Evolutionary conservation across 805 yeast genomes (phyloP), one percentile per base, ranked within the genome.

Genomic region (Starmerella floricola): DNA sequence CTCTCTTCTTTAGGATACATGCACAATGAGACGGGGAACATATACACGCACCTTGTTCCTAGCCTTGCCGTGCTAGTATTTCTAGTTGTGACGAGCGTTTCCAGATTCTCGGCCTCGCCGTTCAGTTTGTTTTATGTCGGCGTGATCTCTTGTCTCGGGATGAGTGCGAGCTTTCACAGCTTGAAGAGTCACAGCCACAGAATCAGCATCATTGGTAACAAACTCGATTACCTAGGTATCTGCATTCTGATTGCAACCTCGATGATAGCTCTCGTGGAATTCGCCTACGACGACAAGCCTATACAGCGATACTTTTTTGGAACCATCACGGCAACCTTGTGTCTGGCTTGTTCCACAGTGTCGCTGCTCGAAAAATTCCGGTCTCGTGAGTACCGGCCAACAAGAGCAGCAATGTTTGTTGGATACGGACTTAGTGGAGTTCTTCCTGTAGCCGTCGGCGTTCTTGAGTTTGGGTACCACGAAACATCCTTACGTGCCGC

Each of bases 391-490:
- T 85, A 83, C 77, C 70, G 95, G 29, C 76, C 87, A 1, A 72
- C 73, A 43, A 65, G 96, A 40, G 88, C 95, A 0, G 49, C 69
- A 1, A 74, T 86, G 74, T 86, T 86, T 61, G 78, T 86, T 8
- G 52, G 71, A 2, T 86, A 87, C 62, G 95, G 95, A 0, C 64
- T 84, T 17, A 74, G 85, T 1, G 88, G 91, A 0, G 66, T 73
- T 0, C 59, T 84, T 4, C 95, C 95, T 0, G 68, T 86, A 1
- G 40, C 73, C 0, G 65, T 64, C 11, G 86, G 87, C 0, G 47
- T 69, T 2, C 42, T 48, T 13, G 40, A 54, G 10, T 74, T 65
- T 51, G 93, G 91, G 0, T 46, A 56, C 16, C 54, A 55, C 2
- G 73, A 66, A 37, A 70, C 79, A 4, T 59, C 63, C 35, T 52